Evolutionary conservation across 768 basidiomycete genomes (phyloP).

Genomic region (Lepiota venenata): DNA sequence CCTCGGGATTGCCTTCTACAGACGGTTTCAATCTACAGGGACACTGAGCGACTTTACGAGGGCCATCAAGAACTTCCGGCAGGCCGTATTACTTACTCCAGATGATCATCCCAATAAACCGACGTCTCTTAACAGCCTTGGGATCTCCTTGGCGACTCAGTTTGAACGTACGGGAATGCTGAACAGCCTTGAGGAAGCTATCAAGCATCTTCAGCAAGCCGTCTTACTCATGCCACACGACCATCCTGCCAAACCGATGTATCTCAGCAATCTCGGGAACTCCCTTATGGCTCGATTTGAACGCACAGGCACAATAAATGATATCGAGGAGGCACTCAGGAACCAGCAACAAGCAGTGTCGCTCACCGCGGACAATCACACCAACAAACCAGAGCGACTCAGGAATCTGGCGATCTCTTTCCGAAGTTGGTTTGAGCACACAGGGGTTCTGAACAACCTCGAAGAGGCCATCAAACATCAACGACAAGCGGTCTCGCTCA

Average conservation of each 20-base stretch:
- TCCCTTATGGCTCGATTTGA: too few relatives aligned
- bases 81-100: slow-evolving; percentile 19
- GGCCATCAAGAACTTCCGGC: not conserved
- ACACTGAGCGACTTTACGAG: not conserved
- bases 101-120: slow-evolving; percentile 18
- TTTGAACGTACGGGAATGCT: not conserved
- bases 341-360: too few relatives aligned
- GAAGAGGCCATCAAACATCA: not conserved
- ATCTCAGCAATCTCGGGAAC: too few relatives aligned
- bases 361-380: too few relatives aligned
- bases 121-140: slow-evolving; percentile 16
- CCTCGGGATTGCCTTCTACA: slow-evolving; percentile 11
- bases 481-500: not conserved
- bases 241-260: too few relatives aligned
- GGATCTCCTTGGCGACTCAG: not conserved
- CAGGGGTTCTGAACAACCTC: slow-evolving; percentile 2
- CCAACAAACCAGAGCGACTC: too few relatives aligned
- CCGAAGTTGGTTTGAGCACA: slow-evolving; percentile 4
- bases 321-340: too few relatives aligned
- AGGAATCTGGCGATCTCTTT: too few relatives aligned
- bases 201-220: too few relatives aligned
- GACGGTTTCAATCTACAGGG: slow-evolving; percentile 13
- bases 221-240: too few relatives aligned
- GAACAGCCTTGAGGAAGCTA: slow-evolving; percentile 1
- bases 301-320: too few relatives aligned